Conservation (phyloP, 2,329 filamentous ascomycete species). For the Aureobasidium melanogenum region DNA sequence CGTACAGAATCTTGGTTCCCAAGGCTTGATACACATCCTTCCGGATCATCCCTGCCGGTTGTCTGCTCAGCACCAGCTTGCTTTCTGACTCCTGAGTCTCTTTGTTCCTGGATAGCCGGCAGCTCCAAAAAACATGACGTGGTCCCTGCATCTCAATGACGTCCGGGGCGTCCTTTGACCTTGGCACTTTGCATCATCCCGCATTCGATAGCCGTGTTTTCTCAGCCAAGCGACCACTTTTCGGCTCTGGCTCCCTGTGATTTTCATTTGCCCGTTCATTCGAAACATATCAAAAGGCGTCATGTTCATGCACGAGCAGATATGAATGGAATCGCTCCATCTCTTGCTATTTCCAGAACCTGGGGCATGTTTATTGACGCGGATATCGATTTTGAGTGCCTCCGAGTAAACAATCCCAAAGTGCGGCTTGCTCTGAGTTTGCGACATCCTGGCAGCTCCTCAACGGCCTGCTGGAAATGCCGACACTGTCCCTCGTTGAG, state of each 20-base stretch:
- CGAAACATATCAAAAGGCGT: neutral
- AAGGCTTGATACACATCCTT: neutral
- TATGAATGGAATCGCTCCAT: neutral
- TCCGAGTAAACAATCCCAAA: neutral
- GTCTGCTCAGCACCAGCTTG: neutral
- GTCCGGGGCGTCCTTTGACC: neutral
- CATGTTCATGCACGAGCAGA: constrained; percentile 5
- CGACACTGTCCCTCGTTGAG: neutral
- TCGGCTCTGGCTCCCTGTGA: neutral
- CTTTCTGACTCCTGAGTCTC: neutral
- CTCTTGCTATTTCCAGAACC: neutral
- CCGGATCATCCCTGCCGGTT: neutral
- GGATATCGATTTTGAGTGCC: neutral
- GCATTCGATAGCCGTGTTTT: constrained; percentile 10
- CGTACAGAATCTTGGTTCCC: neutral
- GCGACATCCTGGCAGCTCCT: neutral
- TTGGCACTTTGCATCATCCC: constrained; percentile 5
- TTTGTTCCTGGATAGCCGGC: constrained; percentile 8
- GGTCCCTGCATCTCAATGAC: neutral
- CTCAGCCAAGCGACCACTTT: neutral
- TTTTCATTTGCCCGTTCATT: neutral
- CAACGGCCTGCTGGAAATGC: neutral
- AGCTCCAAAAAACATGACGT: constrained; percentile 1
- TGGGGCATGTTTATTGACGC: neutral
- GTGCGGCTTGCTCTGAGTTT: neutral